phyloP scores from a whole-genome alignment of 305 asterid genomes.

The Rubia occidens region DNA sequence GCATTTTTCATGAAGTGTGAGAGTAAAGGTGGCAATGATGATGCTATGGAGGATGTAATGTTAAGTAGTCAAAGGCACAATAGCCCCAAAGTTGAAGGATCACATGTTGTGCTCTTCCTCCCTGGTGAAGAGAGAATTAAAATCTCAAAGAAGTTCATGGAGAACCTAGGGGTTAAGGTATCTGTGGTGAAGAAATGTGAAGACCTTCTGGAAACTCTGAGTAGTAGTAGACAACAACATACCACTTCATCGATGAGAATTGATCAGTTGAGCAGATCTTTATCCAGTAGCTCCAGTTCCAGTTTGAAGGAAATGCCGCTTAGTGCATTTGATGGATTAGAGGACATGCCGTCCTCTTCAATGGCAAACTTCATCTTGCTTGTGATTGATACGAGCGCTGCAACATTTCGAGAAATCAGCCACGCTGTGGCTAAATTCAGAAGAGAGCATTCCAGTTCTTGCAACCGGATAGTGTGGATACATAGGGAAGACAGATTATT shows the following conservation, averaged over 20 bases:
- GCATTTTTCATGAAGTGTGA: constrained; percentile 16
- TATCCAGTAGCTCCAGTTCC: constrained; percentile 23
- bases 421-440: constrained; percentile 21
- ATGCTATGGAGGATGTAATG: constrained; percentile 5
- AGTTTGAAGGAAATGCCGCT: constrained; percentile 36
- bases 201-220: constrained; percentile 21
- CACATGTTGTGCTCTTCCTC: constrained; percentile 29
- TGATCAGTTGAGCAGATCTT: constrained; percentile 10
- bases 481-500: constrained; percentile 16
- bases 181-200: constrained; percentile 30
- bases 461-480: constrained; percentile 22
- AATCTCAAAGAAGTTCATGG: constrained; percentile 38
- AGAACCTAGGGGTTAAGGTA: constrained; percentile 44
- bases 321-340: constrained; percentile 32
- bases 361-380: constrained; percentile 14
- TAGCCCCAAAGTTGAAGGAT: constrained; percentile 19
- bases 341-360: background rate
- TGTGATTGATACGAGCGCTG: constrained; percentile 28
- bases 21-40: background rate
- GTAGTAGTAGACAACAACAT: constrained; percentile 15
- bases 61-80: background rate
- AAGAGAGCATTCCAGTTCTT: constrained; percentile 11
- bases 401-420: constrained; percentile 20
- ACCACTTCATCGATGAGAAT: constrained; percentile 10
- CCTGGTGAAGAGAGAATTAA: constrained; percentile 26